Conservation (phyloP, 805 yeast species). For the Candida loeiensis region DNA sequence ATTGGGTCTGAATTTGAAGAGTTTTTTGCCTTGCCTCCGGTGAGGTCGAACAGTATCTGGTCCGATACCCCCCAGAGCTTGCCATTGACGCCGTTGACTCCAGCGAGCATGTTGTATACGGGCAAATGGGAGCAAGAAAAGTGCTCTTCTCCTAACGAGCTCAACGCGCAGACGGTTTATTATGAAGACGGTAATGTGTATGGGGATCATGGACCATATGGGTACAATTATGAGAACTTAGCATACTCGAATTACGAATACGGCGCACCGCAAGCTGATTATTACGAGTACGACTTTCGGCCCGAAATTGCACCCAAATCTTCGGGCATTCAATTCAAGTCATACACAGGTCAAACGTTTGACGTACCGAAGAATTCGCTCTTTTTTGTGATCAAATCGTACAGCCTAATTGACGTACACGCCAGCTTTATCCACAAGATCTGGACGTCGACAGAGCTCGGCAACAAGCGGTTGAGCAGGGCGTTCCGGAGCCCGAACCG, state of each 20-base stretch:
- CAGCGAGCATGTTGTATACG: too few relatives aligned
- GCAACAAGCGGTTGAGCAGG: constrained; percentile 48
- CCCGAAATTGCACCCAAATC: background rate
- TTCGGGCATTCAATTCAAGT: constrained; percentile 6
- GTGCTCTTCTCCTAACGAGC: too few relatives aligned
- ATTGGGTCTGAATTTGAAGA: constrained; percentile 10
- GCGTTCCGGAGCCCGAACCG: constrained; percentile 29
- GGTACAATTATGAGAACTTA: too few relatives aligned
- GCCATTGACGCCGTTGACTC: background rate
- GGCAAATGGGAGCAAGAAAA: too few relatives aligned
- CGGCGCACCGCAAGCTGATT: too few relatives aligned
- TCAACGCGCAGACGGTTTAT: too few relatives aligned
- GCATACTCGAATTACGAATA: too few relatives aligned
- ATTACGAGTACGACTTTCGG: background rate
- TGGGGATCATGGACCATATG: too few relatives aligned
- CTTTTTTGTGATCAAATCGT: constrained; percentile 56
- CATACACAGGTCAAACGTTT: constrained; percentile 16
- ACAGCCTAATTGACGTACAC: constrained; percentile 44
- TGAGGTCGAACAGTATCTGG: constrained; percentile 2
- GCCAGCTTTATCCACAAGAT: constrained; percentile 47
- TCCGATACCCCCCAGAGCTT: background rate
- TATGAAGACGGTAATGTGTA: too few relatives aligned
- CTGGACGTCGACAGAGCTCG: constrained; percentile 60
- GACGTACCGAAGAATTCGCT: constrained; percentile 21
- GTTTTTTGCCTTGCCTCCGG: background rate